A percentile compares a stretch with the other conserved stretches of the same genome.
These are phyloP conservation scores for Linum lewisii DNA, from an alignment of 345 rosid species.

Conservation along the genomic window DNA sequence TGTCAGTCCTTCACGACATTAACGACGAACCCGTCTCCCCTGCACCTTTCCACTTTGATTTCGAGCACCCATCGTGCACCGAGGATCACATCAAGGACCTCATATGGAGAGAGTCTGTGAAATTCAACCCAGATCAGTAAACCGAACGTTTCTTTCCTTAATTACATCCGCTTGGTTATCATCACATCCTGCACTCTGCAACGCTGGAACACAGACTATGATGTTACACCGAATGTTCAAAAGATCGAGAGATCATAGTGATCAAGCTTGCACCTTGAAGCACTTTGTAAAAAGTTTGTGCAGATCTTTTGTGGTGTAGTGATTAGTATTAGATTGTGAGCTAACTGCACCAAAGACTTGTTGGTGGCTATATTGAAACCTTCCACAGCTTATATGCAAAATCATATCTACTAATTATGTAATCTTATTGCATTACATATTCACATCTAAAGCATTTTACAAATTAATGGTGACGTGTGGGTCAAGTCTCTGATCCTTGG, in stretches of 20 bases:
- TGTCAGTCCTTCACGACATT: slow-evolving; percentile 63
- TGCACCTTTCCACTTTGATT: slow-evolving; percentile 62
- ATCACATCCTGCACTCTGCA: no score
- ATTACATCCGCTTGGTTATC: no score
- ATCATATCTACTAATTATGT: no score
- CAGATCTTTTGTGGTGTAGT: neutral
- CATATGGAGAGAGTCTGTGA: slow-evolving; percentile 75
- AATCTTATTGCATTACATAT: no score
- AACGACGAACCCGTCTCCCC: slow-evolving; percentile 83
- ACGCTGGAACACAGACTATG: no score
- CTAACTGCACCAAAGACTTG: no score
- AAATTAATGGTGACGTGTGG: no score
- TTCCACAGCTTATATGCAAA: neutral
- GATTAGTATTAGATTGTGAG: no score
- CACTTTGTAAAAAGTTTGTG: neutral
- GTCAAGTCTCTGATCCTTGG: no score
- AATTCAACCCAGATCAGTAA: slow-evolving; percentile 49
- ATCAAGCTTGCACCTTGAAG: neutral
- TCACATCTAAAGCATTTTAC: no score
- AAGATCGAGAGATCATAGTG: neutral
- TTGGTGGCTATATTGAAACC: no score
- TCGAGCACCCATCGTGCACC: slow-evolving; percentile 69
- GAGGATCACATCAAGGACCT: slow-evolving; percentile 94
- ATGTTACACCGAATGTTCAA: no score
- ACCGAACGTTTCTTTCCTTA: slow-evolving; percentile 1